Percentiles rank a stretch among this genome's conserved stretches.
Conservation (phyloP, 176 grass and related monocot species). For the Elymus sibiricus region DNA sequence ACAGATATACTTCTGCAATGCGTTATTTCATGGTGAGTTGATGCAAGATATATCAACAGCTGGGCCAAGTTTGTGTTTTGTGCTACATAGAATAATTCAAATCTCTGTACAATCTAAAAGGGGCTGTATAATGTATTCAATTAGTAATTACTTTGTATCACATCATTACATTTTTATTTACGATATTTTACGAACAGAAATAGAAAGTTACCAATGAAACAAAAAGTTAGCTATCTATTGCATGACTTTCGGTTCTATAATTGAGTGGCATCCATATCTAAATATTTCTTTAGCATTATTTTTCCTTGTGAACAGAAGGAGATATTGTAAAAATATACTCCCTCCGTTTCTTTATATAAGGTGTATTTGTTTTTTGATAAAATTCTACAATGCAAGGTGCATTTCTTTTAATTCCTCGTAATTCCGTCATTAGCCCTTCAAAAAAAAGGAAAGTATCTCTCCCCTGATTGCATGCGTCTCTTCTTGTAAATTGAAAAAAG, state of each 20-base stretch:
- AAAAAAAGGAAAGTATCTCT: too few relatives aligned
- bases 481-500: too few relatives aligned
- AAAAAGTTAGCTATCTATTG: not conserved
- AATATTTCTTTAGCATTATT: not conserved
- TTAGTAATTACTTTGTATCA: not conserved
- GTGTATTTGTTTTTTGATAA: too few relatives aligned
- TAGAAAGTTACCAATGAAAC: not conserved
- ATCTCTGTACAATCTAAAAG: not conserved
- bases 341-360: too few relatives aligned
- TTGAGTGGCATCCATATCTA: not conserved
- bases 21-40: not conserved
- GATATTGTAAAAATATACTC: not conserved
- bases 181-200: not conserved
- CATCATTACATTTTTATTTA: not conserved
- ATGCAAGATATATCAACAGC: slow-evolving; percentile 3
- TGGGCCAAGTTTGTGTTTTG: not conserved
- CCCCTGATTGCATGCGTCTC: too few relatives aligned
- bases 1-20: not conserved
- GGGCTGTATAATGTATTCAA: not conserved
- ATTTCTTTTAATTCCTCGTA: too few relatives aligned
- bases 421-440: too few relatives aligned
- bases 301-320: not conserved
- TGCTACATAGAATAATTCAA: not conserved
- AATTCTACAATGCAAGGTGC: too few relatives aligned
- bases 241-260: not conserved